A percentile compares a stretch with the other conserved stretches of the same genome.
Conservation (phyloP, 1,284 basidiomycete genomes). For the Ustilago sp. region DNA sequence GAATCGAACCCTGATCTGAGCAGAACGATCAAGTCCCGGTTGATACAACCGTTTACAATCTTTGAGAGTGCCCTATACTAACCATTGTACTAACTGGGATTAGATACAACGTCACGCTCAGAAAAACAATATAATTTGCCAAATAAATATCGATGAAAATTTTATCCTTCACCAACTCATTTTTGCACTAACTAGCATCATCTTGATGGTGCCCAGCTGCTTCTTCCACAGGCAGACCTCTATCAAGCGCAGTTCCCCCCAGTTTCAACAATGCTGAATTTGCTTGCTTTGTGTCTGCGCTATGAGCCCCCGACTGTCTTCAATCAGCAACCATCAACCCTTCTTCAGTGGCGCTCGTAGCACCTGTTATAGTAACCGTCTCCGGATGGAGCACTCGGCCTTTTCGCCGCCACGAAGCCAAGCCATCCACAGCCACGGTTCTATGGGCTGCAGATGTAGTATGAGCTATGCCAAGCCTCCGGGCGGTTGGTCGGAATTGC, state of each 20-base stretch:
- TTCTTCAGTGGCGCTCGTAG: not conserved
- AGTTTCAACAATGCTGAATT: not conserved
- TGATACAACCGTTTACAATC: not conserved
- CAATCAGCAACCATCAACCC: not conserved
- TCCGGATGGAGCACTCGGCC: not conserved
- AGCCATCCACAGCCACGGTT: not conserved
- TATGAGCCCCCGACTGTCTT: not conserved
- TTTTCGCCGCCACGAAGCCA: not conserved
- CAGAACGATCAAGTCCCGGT: not conserved
- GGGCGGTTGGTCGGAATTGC: not conserved
- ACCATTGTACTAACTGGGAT: slow-evolving; percentile 33
- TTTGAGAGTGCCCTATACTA: slow-evolving; percentile 27
- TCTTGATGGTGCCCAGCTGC: not conserved
- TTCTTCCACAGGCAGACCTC: not conserved
- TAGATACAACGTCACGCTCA: not conserved
- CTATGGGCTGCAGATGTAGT: not conserved
- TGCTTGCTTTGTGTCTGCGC: too few relatives aligned
- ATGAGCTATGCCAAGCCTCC: not conserved
- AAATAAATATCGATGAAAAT: not conserved
- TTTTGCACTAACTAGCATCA: not conserved
- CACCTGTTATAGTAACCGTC: not conserved
- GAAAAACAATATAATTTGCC: not conserved
- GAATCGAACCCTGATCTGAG: slow-evolving; percentile 57
- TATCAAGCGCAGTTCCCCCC: not conserved
- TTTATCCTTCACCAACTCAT: too few relatives aligned